Base-by-base conservation (phyloP, 768 basidiomycete genomes). In the Solioccasus polychromus region DNA sequence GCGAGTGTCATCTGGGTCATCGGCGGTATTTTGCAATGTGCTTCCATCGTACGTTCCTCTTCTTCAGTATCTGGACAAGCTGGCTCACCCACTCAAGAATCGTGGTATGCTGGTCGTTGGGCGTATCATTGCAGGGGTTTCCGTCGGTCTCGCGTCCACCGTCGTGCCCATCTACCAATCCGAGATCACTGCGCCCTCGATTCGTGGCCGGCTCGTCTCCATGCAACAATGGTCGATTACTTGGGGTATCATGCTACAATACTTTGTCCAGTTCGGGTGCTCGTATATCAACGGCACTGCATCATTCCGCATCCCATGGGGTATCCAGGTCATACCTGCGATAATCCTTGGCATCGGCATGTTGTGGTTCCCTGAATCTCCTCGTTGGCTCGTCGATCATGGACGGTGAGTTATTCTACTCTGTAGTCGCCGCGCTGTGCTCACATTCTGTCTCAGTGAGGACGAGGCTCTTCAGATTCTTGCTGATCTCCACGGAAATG, bases 141-240 rank as follows among this genome's bases (percentile, higher is more conserved):
- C 85, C 4, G 82, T 88, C 47, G 84, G 83, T 51, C 70, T 86
- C 15, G 69, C 82, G 28, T 82, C 79, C 51, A 74, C 78, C 25
- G 73, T 83, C 29, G 84, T 88, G 6, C 85, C 85, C 19, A 77
- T 87, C 57, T 86, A 86, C 58, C 85, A 87, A 65, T 82, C 83
- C 28, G 83, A 86, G 66, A 79, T 85, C 54, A 80, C 82, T n/a
- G 75, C 79, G 5, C 84, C 84, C 15, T 61, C 74, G 26, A 85
- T 88, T 57, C 82, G 85, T 57, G 87, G 86, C 25, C 80, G 84
- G 22, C 74, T 88, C 49, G 85, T 88, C 24, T 82, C 86, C 3
- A 69, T 86, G 47, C 85, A 89, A 60, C 86, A 89, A 73, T 88
- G 85, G 79, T 77, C 83, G 3, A 86, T 85, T 57, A 85, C 85